Percentiles rank a stretch among this genome's conserved stretches.
phyloP scores from a whole-genome alignment of 2,329 filamentous ascomycete species.

The Arachnomyces sp. region DNA sequence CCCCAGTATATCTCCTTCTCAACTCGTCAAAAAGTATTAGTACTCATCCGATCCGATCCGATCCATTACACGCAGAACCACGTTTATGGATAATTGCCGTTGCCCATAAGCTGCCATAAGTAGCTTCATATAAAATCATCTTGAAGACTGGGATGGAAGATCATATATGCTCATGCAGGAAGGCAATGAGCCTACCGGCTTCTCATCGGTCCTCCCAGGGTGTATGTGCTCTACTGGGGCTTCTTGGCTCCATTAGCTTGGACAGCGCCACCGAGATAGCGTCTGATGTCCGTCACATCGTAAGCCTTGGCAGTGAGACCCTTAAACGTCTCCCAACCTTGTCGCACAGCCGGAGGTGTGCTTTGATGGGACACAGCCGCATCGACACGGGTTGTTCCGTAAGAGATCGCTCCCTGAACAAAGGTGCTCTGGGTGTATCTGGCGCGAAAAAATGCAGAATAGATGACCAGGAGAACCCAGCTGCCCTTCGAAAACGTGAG shows the following conservation, averaged over 20 bases:
- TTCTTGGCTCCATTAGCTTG: slow-evolving; percentile 35
- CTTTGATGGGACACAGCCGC: slow-evolving; percentile 77
- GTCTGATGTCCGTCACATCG: slow-evolving; percentile 68
- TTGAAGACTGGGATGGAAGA: no score
- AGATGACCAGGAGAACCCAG: slow-evolving; percentile 78
- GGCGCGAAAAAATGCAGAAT: slow-evolving; percentile 87
- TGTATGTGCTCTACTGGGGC: slow-evolving; percentile 33
- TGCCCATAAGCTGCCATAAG: no score
- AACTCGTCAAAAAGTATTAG: no score
- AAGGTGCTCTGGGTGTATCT: slow-evolving; percentile 86
- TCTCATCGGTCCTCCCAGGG: slow-evolving; percentile 38
- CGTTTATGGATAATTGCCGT: no score
- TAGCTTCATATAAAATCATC: no score
- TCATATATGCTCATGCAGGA: no score
- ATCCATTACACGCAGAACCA: no score
- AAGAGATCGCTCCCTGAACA: slow-evolving; percentile 73
- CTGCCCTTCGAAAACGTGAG: slow-evolving; percentile 83
- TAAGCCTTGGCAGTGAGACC: slow-evolving; percentile 63
- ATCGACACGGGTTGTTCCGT: slow-evolving; percentile 68
- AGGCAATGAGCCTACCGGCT: no score
- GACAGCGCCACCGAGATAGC: slow-evolving; percentile 53
- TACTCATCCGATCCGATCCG: no score
- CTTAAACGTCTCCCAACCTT: slow-evolving; percentile 78
- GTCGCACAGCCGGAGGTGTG: slow-evolving; percentile 69
- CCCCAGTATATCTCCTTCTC: no score